Conservation (phyloP, 2,329 filamentous ascomycete species). For the Microdochium nivale region DNA sequence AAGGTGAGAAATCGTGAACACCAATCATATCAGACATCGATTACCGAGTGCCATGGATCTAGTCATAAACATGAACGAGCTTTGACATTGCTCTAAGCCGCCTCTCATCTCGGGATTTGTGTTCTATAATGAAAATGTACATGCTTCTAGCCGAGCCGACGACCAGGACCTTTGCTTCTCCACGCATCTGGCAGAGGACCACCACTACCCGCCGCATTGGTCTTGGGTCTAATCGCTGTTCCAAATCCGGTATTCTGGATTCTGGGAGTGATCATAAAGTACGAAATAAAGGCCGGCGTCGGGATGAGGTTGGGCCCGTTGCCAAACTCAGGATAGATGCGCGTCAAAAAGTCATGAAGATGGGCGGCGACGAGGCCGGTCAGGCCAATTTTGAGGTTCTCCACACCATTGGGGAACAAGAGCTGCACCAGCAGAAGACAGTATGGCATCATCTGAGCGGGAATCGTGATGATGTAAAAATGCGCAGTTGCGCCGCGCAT, state of each 20-base stretch:
- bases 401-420: slow-evolving; percentile 50
- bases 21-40: too few relatives aligned
- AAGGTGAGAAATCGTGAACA: too few relatives aligned
- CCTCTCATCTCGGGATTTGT: not conserved
- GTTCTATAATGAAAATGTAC: not conserved
- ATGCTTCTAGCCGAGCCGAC: slow-evolving; percentile 44
- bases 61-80: too few relatives aligned
- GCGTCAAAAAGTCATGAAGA: slow-evolving; percentile 80
- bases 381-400: slow-evolving; percentile 51
- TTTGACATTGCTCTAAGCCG: too few relatives aligned
- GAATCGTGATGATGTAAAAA: slow-evolving; percentile 78
- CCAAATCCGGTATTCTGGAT: slow-evolving; percentile 49
- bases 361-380: slow-evolving; percentile 84
- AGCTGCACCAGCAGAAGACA: slow-evolving; percentile 70
- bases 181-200: slow-evolving; percentile 55
- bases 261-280: slow-evolving; percentile 49
- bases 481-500: slow-evolving; percentile 67
- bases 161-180: slow-evolving; percentile 53
- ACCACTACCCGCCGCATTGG: slow-evolving; percentile 18
- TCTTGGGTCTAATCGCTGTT: slow-evolving; percentile 42
- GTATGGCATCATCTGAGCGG: slow-evolving; percentile 72
- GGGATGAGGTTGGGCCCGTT: slow-evolving; percentile 69
- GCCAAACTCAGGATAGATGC: slow-evolving; percentile 82
- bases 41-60: too few relatives aligned
- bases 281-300: slow-evolving; percentile 65